Evolutionary conservation across 345 rosid species (phyloP).

Genomic region (Syzygium aqueum): DNA sequence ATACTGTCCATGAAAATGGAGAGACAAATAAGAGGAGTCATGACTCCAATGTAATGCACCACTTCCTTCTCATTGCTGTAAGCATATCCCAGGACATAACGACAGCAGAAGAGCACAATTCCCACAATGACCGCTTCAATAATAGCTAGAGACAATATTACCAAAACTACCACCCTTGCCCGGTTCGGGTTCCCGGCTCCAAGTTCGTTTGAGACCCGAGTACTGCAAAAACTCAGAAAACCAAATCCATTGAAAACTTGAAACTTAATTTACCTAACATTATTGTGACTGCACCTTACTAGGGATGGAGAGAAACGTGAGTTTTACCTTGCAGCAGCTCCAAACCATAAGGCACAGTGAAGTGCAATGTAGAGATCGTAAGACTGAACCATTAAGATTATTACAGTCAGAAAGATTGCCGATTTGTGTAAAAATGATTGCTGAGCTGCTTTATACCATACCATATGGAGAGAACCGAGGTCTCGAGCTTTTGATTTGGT

Average conservation of each 20-base stretch:
- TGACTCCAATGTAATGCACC: conserved; percentile 14
- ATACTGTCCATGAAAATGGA: conserved; percentile 27
- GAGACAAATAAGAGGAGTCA: conserved; percentile 31
- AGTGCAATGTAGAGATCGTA: conserved; percentile 35
- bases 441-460: background rate
- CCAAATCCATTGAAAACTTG: background rate
- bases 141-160: conserved; percentile 4
- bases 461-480: conserved; percentile 67
- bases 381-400: conserved; percentile 13
- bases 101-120: conserved; percentile 12
- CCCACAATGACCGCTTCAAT: conserved; percentile 16
- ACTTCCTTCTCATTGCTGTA: conserved; percentile 27
- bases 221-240: conserved; percentile 4
- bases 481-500: conserved; percentile 50
- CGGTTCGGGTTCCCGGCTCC: conserved; percentile 31
- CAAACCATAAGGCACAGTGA: conserved; percentile 34
- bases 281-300: background rate
- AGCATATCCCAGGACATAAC: conserved; percentile 22
- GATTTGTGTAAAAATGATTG: background rate
- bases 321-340: conserved; percentile 34
- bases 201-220: conserved; percentile 43
- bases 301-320: background rate
- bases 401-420: background rate
- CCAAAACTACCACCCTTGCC: conserved; percentile 20
- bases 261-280: background rate